These are phyloP conservation scores for Cucurbita pepo DNA, from an alignment of 306 rosid species.

Conservation along the genomic window DNA sequence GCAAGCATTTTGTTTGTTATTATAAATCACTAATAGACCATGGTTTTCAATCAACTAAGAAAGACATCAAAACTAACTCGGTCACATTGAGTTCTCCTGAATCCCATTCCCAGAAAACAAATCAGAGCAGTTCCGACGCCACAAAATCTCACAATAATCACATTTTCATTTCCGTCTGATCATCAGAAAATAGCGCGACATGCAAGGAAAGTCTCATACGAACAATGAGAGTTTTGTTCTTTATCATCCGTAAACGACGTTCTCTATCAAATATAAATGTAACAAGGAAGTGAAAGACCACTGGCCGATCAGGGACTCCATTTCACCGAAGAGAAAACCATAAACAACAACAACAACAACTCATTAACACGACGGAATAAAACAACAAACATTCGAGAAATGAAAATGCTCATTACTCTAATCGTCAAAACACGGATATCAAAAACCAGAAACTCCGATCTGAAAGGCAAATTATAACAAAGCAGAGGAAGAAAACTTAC, in stretches of 20 bases:
- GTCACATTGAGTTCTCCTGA: background rate
- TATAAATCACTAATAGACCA: background rate
- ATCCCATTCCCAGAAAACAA: background rate
- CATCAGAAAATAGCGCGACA: background rate
- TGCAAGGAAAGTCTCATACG: background rate
- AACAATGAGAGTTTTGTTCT: background rate
- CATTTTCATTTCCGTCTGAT: background rate
- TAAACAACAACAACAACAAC: background rate
- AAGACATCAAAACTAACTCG: background rate
- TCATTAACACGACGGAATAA: background rate
- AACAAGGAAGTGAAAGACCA: background rate
- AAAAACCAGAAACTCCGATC: background rate
- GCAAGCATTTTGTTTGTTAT: background rate
- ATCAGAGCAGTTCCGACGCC: background rate
- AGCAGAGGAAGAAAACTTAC: slow-evolving; percentile 19
- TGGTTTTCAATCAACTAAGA: background rate
- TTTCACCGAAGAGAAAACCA: background rate
- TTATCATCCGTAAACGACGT: background rate
- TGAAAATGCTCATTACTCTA: background rate
- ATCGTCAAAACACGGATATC: background rate
- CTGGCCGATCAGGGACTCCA: background rate
- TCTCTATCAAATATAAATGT: background rate
- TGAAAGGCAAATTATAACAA: background rate
- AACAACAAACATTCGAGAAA: background rate
- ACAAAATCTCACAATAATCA: background rate